phyloP scores from a whole-genome alignment of 306 rosid species.

The Gleditsia sinensis region DNA sequence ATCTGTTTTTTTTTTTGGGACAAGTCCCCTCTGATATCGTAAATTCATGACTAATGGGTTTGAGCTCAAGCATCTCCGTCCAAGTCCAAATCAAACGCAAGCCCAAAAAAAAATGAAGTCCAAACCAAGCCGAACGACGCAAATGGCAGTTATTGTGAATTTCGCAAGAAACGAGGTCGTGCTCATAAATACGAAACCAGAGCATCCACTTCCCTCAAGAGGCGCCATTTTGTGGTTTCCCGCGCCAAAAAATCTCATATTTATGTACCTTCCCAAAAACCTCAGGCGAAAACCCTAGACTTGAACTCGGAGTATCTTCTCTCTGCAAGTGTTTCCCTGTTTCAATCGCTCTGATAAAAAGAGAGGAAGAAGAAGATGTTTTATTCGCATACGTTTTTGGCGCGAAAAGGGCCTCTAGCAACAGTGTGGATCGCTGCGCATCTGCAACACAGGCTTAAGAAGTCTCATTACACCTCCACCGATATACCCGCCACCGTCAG shows the following conservation, averaged over 20 bases:
- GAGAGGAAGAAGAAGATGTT: conserved; percentile 54
- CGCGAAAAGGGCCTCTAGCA: conserved; percentile 83
- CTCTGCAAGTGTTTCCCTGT: not conserved
- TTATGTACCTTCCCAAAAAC: not conserved
- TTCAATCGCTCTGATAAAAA: not conserved
- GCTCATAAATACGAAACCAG: not conserved
- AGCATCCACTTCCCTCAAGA: not conserved
- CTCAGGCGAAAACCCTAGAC: not conserved
- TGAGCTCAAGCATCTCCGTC: no score
- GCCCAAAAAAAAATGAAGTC: not conserved
- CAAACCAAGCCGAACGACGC: not conserved
- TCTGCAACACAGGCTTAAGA: conserved; percentile 78
- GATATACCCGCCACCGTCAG: conserved; percentile 73
- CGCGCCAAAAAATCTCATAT: conserved; percentile 22
- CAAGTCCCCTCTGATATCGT: no score
- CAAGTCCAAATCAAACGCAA: no score
- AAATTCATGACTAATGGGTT: no score
- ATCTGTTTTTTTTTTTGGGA: no score
- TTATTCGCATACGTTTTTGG: conserved; percentile 82
- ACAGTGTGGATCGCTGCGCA: conserved; percentile 98
- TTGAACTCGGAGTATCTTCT: not conserved
- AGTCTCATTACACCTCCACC: conserved; percentile 73
- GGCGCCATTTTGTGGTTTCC: conserved; percentile 33
- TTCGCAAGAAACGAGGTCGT: not conserved
- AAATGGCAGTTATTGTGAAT: conserved; percentile 9